Evolutionary conservation across 208 protist species (phyloP).

Genomic region (Leishmania guyanensis): DNA sequence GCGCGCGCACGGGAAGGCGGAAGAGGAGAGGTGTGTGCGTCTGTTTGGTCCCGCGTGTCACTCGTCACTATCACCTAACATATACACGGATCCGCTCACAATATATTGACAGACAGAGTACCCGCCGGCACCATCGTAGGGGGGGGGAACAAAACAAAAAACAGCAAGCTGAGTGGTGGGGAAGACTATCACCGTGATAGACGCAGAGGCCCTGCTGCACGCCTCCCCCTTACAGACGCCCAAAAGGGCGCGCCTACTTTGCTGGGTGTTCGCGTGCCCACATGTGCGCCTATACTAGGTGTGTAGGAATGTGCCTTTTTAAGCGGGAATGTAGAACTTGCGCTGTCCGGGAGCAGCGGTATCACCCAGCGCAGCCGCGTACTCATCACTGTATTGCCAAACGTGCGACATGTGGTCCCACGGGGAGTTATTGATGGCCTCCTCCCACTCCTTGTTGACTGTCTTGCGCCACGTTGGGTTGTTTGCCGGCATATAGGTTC

Average conservation of each 20-base stretch:
- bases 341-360: conserved; percentile 54
- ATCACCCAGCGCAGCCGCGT: conserved; percentile 71
- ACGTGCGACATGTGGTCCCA: conserved; percentile 92
- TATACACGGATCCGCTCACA: too few relatives aligned
- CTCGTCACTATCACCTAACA: too few relatives aligned
- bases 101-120: not conserved
- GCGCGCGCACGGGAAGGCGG: too few relatives aligned
- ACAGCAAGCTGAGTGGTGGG: not conserved
- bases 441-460: conserved; percentile 92
- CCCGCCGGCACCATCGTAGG: not conserved
- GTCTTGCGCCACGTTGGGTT: conserved; percentile 90
- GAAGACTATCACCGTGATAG: not conserved
- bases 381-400: conserved; percentile 88
- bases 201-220: not conserved
- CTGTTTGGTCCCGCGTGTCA: too few relatives aligned
- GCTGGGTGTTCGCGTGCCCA: not conserved
- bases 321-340: conserved; percentile 75
- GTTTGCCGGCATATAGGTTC: conserved; percentile 72
- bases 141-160: too few relatives aligned
- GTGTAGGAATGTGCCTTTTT: not conserved
- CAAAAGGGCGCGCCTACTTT: not conserved
- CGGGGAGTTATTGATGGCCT: conserved; percentile 89
- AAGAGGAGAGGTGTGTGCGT: too few relatives aligned
- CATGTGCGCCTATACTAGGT: not conserved
- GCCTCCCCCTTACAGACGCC: not conserved